Conservation (phyloP, 306 rosid genomes). For the Cicer yamashitae region DNA sequence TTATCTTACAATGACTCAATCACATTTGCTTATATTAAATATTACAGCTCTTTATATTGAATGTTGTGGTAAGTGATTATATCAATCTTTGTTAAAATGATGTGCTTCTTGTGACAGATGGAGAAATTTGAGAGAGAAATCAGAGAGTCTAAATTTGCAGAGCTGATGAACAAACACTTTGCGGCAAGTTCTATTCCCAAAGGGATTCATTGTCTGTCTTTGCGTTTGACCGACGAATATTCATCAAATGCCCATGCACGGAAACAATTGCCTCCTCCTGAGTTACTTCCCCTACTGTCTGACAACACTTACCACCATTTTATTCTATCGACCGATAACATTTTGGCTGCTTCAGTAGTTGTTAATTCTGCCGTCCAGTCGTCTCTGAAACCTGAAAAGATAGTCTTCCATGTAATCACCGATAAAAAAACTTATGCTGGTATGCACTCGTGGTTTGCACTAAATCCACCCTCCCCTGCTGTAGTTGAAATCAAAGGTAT, state of each 20-base stretch:
- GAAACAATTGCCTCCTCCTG: constrained; percentile 95
- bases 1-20: constrained; percentile 20
- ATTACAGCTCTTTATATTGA: constrained; percentile 8
- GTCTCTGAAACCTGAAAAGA: constrained; percentile 79
- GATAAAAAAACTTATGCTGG: constrained; percentile 98
- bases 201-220: constrained; percentile 94
- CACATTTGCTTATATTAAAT: constrained; percentile 27
- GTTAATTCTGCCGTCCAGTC: constrained; percentile 92
- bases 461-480: constrained; percentile 86
- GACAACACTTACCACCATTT: constrained; percentile 93
- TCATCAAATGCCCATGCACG: constrained; percentile 99
- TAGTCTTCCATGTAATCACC: constrained; percentile 97
- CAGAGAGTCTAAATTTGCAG: constrained; percentile 88
- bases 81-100: constrained; percentile 37
- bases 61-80: constrained; percentile 29
- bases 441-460: constrained; percentile 99
- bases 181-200: constrained; percentile 97
- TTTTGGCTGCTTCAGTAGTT: constrained; percentile 97
- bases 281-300: constrained; percentile 88
- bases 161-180: constrained; percentile 95
- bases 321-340: constrained; percentile 90
- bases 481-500: constrained; percentile 93
- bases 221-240: constrained; percentile 98
- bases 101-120: constrained; percentile 66
- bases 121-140: constrained; percentile 92